Evolutionary conservation across 179 eudicot genomes (phyloP).

Genomic region (Spergularia azorica): DNA sequence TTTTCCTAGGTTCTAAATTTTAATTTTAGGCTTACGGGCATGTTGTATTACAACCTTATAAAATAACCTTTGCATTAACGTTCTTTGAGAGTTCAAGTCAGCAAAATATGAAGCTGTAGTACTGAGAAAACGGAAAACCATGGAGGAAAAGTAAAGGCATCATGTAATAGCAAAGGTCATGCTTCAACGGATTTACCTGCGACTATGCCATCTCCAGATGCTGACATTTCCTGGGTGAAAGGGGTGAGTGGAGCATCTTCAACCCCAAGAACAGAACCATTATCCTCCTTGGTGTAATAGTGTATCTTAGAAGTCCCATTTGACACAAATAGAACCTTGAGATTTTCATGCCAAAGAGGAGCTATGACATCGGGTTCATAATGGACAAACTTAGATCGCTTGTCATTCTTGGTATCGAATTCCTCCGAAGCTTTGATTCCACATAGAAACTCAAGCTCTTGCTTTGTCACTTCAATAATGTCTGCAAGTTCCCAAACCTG

Average conservation of each 20-base stretch:
- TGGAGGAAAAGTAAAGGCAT: neutral
- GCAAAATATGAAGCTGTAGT: neutral
- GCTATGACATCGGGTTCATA: constrained; percentile 61
- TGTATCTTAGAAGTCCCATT: constrained; percentile 92
- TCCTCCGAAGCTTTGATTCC: constrained; percentile 72
- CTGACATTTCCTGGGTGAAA: constrained; percentile 82
- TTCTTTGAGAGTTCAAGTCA: no score
- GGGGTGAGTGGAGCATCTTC: constrained; percentile 88
- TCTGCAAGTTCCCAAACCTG: constrained; percentile 75
- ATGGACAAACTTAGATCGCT: constrained; percentile 65
- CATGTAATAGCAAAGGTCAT: neutral
- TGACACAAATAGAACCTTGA: constrained; percentile 87
- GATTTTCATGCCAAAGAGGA: constrained; percentile 80
- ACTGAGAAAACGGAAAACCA: neutral
- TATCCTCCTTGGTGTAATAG: constrained; percentile 78
- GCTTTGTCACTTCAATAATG: constrained; percentile 84
- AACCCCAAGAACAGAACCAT: constrained; percentile 74
- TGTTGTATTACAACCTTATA: neutral
- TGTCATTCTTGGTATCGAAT: constrained; percentile 71
- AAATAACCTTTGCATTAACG: no score
- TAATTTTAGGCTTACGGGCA: neutral
- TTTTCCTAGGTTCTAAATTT: neutral
- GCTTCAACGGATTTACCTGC: constrained; percentile 60
- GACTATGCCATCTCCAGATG: constrained; percentile 90
- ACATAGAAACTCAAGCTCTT: constrained; percentile 91